phyloP scores from a whole-genome alignment of 371 early-diverging fungal species.

The Rhizomucor miehei region DNA sequence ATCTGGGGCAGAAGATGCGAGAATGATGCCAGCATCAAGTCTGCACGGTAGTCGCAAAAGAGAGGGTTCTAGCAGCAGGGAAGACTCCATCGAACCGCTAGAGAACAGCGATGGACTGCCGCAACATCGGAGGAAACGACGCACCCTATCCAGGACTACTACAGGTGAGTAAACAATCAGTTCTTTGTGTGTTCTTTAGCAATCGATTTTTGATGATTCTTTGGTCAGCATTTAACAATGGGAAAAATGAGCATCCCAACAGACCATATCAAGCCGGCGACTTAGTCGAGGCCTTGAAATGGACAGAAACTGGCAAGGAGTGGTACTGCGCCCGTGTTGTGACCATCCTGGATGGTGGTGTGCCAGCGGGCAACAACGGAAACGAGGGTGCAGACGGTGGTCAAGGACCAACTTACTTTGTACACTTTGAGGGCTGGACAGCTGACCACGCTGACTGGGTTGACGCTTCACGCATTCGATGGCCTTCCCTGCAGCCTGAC shows the following conservation, averaged over 20 bases:
- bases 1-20: no score
- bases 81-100: no score
- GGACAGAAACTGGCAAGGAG: conserved; percentile 25
- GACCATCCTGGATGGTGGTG: conserved; percentile 18
- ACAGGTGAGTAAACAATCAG: no score
- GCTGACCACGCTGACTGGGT: conserved; percentile 65
- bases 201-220: neutral
- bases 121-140: no score
- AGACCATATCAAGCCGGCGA: conserved; percentile 30
- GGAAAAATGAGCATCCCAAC: neutral
- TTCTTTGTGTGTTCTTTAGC: neutral
- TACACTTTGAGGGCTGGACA: conserved; percentile 64
- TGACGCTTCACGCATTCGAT: conserved; percentile 26
- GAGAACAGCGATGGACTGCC: no score
- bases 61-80: no score
- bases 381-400: neutral
- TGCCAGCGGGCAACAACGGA: conserved; percentile 1
- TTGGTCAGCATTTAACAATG: neutral
- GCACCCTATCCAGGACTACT: no score
- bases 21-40: no score
- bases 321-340: conserved; percentile 46
- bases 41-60: no score
- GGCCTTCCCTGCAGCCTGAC: neutral
- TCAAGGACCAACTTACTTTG: conserved; percentile 17
- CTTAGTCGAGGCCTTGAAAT: conserved; percentile 42